Conservation (phyloP, 805 yeast genomes). For the Saturnispora sekii region DNA sequence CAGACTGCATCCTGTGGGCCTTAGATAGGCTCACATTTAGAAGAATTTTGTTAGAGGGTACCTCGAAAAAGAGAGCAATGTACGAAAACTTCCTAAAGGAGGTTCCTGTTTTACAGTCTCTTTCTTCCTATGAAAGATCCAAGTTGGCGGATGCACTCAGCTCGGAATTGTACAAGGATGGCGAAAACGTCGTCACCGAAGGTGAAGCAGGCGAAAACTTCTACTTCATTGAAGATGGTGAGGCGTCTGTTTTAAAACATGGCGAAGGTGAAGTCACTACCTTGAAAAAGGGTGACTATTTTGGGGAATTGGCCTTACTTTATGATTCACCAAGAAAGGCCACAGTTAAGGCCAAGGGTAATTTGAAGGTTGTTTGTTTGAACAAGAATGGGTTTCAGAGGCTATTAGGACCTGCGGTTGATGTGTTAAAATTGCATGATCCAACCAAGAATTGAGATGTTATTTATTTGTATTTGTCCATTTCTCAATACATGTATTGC, state of each 20-base stretch:
- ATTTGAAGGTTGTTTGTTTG: conserved; percentile 81
- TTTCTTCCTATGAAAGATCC: conserved; percentile 73
- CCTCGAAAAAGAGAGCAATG: conserved; percentile 81
- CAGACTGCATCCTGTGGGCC: conserved; percentile 79
- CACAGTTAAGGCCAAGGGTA: conserved; percentile 67
- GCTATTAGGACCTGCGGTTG: conserved; percentile 89
- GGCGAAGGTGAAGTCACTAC: conserved; percentile 51
- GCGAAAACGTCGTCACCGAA: conserved; percentile 68
- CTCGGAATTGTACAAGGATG: conserved; percentile 61
- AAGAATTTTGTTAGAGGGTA: conserved; percentile 80
- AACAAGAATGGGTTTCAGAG: conserved; percentile 91
- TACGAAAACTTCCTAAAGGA: conserved; percentile 82
- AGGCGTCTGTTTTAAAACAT: conserved; percentile 61
- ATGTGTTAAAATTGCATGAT: conserved; percentile 74
- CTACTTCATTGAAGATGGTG: conserved; percentile 70
- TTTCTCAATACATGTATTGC: not conserved
- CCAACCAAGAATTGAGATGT: conserved; percentile 41
- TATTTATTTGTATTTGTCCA: not conserved
- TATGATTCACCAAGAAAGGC: conserved; percentile 93
- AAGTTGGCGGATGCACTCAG: conserved; percentile 92
- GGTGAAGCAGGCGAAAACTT: conserved; percentile 80
- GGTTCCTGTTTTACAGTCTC: conserved; percentile 68
- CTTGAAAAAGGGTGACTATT: conserved; percentile 77
- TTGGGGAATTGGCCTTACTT: conserved; percentile 91
- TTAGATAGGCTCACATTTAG: conserved; percentile 90